phyloP scores from a whole-genome alignment of 495 filamentous ascomycete species.

The Podospora anserina region DNA sequence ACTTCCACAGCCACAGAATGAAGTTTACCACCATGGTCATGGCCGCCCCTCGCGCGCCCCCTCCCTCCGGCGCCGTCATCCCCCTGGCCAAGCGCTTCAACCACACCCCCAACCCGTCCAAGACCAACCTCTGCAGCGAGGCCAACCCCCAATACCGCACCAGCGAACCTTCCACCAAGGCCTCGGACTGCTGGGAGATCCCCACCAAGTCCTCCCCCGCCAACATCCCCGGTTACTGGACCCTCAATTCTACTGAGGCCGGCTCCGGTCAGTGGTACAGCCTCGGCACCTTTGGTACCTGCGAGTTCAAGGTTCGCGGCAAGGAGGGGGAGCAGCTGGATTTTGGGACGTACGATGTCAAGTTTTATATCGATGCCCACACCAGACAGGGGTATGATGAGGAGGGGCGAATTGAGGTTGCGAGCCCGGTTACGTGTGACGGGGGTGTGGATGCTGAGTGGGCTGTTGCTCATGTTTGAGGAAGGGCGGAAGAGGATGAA shows the following conservation, averaged over 20 bases:
- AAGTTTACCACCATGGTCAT: neutral
- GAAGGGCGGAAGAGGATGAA: neutral
- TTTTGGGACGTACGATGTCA: neutral
- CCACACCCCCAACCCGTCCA: neutral
- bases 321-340: neutral
- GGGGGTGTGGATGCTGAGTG: neutral
- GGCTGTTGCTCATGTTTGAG: neutral
- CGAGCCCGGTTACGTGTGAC: neutral
- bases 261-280: neutral
- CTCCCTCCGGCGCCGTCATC: too few species aligned
- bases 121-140: neutral
- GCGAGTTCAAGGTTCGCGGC: neutral
- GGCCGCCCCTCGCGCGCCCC: too few species aligned
- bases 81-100: neutral
- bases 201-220: neutral
- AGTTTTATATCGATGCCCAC: neutral
- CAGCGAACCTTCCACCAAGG: neutral
- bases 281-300: neutral
- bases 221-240: neutral
- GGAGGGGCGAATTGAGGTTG: neutral
- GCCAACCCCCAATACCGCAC: neutral
- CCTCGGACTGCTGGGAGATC: neutral
- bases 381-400: neutral
- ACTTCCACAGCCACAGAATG: neutral
- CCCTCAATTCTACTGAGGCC: neutral